Evolutionary conservation across 805 yeast genomes (phyloP), one percentile per base, ranked within the genome.

Genomic region (Jamesozyma gamospora): DNA sequence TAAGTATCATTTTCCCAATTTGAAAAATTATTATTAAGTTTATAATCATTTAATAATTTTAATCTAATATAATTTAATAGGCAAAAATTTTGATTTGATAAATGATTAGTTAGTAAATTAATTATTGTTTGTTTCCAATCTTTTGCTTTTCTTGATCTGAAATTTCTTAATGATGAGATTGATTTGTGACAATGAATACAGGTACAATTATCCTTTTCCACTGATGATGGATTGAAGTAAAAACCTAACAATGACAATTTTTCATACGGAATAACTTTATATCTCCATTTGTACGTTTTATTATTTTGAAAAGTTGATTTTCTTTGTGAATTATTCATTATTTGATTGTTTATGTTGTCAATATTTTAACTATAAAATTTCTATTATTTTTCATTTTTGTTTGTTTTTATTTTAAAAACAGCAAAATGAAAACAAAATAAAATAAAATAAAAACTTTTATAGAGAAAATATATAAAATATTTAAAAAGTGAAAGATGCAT

Each of bases 191-290:
- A 58, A 35, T 43, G 50, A 10, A 43, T 37, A 32, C 63, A 58
- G 7, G 42, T 40, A 12, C 57, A 51, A 2, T 55, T 49, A 51
- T 16, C 15, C 34, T 40, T 8, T 34, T 41, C 4, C 38, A 28
- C 21, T 48, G 47, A 6, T 4, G 38, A 38, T 9, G 63, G 63
- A 33, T 44, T 40, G 39, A 45, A 53, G 34, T 49, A 51, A 40
- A 53, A 58, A 4, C 63, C 63, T 15, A 53, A 30, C 21, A 41
- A 41, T 6, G 62, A 56, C 42, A 58, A 39, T 8, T 48, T 43
- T 29, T 50, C 43, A 9, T 46, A 41, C 3, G 62, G 59, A n/a
- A 58, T 55, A 10, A 54, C 55, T 15, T 47, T 51, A 26, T 50
- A 54, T 30, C 60, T 50, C 63, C 63, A 58, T 41, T 21, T 21